Evolutionary conservation across 148 eudicot genomes (phyloP), one percentile per base, ranked within the genome.

Genomic region (Fallopia convolvulus): DNA sequence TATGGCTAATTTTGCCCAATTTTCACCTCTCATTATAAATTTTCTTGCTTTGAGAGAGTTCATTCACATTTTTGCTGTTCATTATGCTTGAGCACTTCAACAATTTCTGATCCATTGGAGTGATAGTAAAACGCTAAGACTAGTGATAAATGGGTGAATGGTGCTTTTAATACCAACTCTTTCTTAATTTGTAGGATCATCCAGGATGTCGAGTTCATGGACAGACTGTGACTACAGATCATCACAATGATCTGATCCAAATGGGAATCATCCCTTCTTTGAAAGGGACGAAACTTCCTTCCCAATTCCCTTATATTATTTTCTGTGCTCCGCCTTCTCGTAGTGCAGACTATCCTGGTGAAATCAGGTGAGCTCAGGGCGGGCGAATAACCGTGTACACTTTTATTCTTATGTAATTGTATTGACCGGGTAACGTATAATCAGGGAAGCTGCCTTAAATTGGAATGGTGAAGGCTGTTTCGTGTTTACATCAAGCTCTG

Each of bases 401-500:
- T 56, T 21, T 47, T 49, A 18, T 36, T 15, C 7, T 36, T 70
- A 40, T 18, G 63, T 14, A 9, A 39, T 20, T 50, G 33, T 46
- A 52, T 65, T 77, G 47, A 76, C 68, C 76, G 61, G 72, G 40
- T 75, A 58, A 36, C 46, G 72, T 53, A 30, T 65, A 50, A 77
- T 32, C 83, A 93, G 97, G 81, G 92, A 84, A 82, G 97, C 98
- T 70, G 83, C 85, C 48, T 85, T 77, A 61, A 80, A 81, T 77
- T 93, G 98, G 98, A 86, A 82, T 78, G 91, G 93, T 44, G 86
- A 90, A 65, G 98, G 98, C 66, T 86, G 87, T 73, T 90, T 93
- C 73, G 82, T 91, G 40, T 93, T 93, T 83, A 93, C 98, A 41
- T 91, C 98, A 76, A 91, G 98, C 90, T 84, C 97, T 75, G 98